phyloP scores from a whole-genome alignment of 1,284 basidiomycete genomes.

The Austroboletus rostrupii region DNA sequence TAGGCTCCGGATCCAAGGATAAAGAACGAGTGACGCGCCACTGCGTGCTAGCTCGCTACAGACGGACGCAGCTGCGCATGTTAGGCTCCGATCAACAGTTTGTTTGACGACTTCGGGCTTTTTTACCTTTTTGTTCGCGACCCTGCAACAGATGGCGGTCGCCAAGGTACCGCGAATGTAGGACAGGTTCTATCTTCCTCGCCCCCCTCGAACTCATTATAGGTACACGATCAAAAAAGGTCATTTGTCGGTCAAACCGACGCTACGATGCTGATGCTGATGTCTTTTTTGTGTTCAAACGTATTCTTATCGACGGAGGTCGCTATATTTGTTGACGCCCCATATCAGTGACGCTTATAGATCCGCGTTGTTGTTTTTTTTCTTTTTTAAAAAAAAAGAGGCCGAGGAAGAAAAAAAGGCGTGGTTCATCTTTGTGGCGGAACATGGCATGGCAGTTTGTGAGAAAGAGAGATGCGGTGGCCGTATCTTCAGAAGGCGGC shows the following conservation, averaged over 20 bases:
- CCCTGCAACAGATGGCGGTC: not conserved
- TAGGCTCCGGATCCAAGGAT: not conserved
- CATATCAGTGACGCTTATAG: no score
- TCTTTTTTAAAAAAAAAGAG: no score
- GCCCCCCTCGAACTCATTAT: not conserved
- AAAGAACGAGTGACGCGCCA: not conserved
- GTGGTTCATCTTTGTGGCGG: no score
- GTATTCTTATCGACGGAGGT: not conserved
- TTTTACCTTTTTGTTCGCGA: not conserved
- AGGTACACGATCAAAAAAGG: not conserved
- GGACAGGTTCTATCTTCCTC: not conserved
- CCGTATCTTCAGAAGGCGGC: no score
- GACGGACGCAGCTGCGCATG: not conserved
- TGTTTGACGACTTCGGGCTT: no score
- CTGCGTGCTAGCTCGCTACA: not conserved
- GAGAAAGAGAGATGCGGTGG: no score
- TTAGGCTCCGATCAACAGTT: not conserved
- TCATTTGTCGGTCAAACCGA: not conserved
- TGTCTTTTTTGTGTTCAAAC: no score
- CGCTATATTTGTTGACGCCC: conserved; percentile 35
- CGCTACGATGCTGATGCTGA: not conserved
- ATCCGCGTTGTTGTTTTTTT: no score
- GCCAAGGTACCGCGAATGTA: not conserved
- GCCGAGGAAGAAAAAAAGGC: no score
- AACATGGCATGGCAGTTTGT: no score